Base-by-base conservation (phyloP, 2,329 filamentous ascomycete species). In the Lachnellula subtilissima region DNA sequence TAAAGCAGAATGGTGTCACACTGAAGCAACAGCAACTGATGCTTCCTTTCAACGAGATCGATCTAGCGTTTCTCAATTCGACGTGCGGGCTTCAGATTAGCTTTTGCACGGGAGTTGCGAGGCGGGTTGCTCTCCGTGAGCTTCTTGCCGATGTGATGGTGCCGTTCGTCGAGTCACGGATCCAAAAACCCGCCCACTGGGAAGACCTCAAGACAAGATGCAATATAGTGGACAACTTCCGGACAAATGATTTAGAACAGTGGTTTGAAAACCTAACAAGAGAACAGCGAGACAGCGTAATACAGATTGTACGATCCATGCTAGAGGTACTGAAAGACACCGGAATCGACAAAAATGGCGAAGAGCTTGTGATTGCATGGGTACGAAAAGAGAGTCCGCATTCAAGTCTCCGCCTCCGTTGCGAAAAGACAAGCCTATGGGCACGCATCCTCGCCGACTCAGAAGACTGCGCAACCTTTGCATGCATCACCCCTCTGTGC, bases 51-150 rank as follows among this genome's bases (percentile, higher is more conserved):
- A 40, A 57, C 9, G 52, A 57, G n/a, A 28, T 52, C 7, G 28
- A 32, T 28, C 37, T 60, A 15, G 19, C 48, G n/a, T 43, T 49
- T 23, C 43, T 60, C 5, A 37, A 60, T 14, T 47, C 19, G 39
- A 48, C 35, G 6, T 66, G 59, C 51, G 61, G 60, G 2, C 54
- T 67, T 15, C 64, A 65, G 53, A 52, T 67, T 6, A 67, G 64
- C 56, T 59, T 58, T 46, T 66, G 65, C 46, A 67, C 64, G 12
- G 56, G 61, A 9, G 50, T 67, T 49, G 55, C 62, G 7, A 36
- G 61, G 17, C 56, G 65, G 40, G 62, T 64, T 15, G 37, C 60
- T 3, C 50, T 65, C 22, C 50, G 60, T 3, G 46, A 45, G 12
- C 48, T 65, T n/a, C 39, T 66, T 15, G 60, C 61, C 2, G 58